Evolutionary conservation across 768 basidiomycete species (phyloP).

Genomic region (Suillus discolor): DNA sequence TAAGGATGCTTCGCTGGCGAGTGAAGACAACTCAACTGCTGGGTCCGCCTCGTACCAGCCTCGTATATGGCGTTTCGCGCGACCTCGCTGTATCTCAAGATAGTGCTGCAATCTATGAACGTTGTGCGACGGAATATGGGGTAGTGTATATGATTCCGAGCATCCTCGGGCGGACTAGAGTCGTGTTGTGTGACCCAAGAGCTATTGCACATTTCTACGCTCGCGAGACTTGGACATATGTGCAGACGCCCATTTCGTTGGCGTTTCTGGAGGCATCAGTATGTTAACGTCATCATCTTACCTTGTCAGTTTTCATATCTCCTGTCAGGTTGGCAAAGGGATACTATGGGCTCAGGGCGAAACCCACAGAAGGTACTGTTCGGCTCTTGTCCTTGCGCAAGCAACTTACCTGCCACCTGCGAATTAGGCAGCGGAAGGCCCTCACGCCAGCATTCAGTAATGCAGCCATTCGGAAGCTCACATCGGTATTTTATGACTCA

Average conservation of each 20-base stretch:
- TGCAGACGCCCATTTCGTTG: conserved; percentile 38
- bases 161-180: conserved; percentile 13
- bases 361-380: conserved; percentile 42
- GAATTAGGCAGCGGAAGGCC: conserved; percentile 37
- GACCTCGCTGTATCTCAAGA: conserved; percentile 6
- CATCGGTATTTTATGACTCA: conserved; percentile 42
- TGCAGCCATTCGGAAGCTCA: conserved; percentile 39
- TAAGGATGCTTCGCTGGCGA: not conserved
- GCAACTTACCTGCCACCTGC: conserved; percentile 18
- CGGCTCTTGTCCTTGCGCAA: conserved; percentile 12
- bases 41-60: conserved; percentile 22
- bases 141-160: conserved; percentile 19
- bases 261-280: conserved; percentile 30
- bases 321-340: conserved; percentile 30
- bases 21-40: conserved; percentile 17
- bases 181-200: conserved; percentile 44
- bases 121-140: conserved; percentile 26
- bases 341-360: conserved; percentile 39
- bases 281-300: not conserved
- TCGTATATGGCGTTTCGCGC: conserved; percentile 22
- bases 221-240: conserved; percentile 52
- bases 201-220: conserved; percentile 52
- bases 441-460: conserved; percentile 45
- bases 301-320: not conserved
- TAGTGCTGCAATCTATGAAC: conserved; percentile 18